Percentiles rank a stretch among this genome's conserved stretches.
phyloP scores from a whole-genome alignment of 371 early-diverging fungal genomes.

The Batkoa obscura region DNA sequence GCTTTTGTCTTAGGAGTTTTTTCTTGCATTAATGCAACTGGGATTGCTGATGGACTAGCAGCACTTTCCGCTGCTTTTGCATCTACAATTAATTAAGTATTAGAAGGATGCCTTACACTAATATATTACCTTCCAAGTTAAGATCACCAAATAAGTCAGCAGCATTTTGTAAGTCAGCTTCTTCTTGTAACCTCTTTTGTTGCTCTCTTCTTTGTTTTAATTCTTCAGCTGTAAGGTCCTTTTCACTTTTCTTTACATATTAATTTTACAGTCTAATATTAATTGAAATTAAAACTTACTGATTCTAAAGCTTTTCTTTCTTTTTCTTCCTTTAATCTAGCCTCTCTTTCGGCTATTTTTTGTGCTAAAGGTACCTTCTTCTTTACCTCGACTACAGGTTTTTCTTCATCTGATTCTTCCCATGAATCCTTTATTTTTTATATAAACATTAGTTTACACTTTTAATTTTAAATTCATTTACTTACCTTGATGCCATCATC shows the following conservation, averaged over 20 bases:
- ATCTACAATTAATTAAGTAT: too few relatives aligned
- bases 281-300: background rate
- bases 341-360: constrained; percentile 56
- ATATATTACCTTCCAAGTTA: constrained; percentile 25
- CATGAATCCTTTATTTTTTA: constrained; percentile 29
- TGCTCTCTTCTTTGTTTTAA: constrained; percentile 7
- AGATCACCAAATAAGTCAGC: constrained; percentile 64
- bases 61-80: background rate
- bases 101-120: constrained; percentile 4
- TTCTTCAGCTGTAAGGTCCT: constrained; percentile 12
- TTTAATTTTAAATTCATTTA: constrained; percentile 18
- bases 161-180: constrained; percentile 67
- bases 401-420: constrained; percentile 55
- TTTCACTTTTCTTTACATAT: constrained; percentile 8
- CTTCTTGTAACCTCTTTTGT: constrained; percentile 37
- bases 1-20: constrained; percentile 47
- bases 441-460: constrained; percentile 1
- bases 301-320: constrained; percentile 26
- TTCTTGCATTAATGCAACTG: background rate
- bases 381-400: constrained; percentile 27
- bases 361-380: constrained; percentile 50
- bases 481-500: constrained; percentile 42
- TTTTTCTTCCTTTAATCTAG: constrained; percentile 31
- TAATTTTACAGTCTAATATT: background rate
- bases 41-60: background rate